Base-by-base conservation (phyloP, 1,284 basidiomycete species). In the Ceratobasidium sp. region DNA sequence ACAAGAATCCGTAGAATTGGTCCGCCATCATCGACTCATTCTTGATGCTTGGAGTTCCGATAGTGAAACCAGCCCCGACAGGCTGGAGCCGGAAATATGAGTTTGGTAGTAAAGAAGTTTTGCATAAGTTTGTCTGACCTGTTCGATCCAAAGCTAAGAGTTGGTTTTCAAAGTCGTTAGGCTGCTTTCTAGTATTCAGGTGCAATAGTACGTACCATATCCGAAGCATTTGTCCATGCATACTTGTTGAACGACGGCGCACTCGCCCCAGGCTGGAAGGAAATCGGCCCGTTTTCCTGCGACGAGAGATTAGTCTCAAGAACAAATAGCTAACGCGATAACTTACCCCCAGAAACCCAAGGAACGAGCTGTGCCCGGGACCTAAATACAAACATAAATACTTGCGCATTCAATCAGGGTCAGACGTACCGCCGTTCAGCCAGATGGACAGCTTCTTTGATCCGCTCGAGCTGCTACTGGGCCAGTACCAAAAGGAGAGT, bases 251-350 rank as follows among this genome's bases (percentile, higher is more conserved):
- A 61, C 13, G 81, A 77, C 1, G 85, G 83, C 26, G 78, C 78
- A 39, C 79, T 80, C 4, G 82, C 82, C 10, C 85, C 84, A 5
- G 81, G 80, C 23, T 82, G 80, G 83, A 84, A 84, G 9, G 79
- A 67, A 64, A 83, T 81, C 4, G 81, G 81, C 0, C 86, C 86
- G 76, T 85, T 85, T 81, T 87, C 86, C 79, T 85, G 83, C 26
- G 84, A 33, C 6, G 15, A 26, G 40, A 42, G 3, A 10, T 28
- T 13, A 44, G 10, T 64, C n/a, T n/a, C 3, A 53, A n/a, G 7
- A 64, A 12, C 20, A 0, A 42, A 18, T 15, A 18, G 1, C 15
- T 4, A 23, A 5, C 5, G 12, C 9, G 28, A 55, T 9, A 55
- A 53, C 18, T 20, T 26, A 69, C 67, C 7, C 51, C 56, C 13